These are phyloP conservation scores for Colletotrichum euphorbiae DNA, from an alignment of 2,329 filamentous ascomycete species.

Conservation along the genomic window DNA sequence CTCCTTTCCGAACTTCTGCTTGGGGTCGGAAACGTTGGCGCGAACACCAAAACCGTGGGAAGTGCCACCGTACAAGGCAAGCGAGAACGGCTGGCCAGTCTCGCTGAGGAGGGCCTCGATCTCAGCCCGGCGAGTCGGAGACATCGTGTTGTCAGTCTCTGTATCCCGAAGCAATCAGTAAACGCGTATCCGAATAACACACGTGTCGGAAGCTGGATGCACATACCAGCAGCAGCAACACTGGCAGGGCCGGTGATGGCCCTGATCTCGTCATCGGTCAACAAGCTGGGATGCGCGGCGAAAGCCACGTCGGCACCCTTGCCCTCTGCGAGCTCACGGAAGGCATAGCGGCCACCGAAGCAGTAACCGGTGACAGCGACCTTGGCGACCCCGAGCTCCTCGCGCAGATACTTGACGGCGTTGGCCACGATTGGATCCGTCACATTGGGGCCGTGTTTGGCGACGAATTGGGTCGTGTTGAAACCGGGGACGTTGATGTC, in stretches of 20 bases:
- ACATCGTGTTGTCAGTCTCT: constrained; percentile 71
- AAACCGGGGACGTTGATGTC: constrained; percentile 52
- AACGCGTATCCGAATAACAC: neutral
- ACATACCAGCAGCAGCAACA: constrained; percentile 70
- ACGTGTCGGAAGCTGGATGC: neutral
- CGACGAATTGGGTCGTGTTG: constrained; percentile 55
- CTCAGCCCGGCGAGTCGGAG: constrained; percentile 62
- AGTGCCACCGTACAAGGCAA: constrained; percentile 76
- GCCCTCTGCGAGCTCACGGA: constrained; percentile 63
- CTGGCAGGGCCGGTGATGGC: constrained; percentile 67
- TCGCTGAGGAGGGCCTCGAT: constrained; percentile 70
- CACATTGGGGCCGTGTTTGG: constrained; percentile 51
- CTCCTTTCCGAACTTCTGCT: constrained; percentile 78
- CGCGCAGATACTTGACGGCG: constrained; percentile 58
- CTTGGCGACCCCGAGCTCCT: constrained; percentile 60
- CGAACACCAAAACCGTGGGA: constrained; percentile 81
- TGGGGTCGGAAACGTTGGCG: constrained; percentile 64
- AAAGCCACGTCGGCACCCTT: constrained; percentile 69
- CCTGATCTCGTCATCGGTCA: constrained; percentile 68
- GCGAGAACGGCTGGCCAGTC: constrained; percentile 70
- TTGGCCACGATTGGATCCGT: constrained; percentile 61
- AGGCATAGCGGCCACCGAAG: constrained; percentile 70
- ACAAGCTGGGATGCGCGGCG: constrained; percentile 73
- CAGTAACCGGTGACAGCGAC: constrained; percentile 73
- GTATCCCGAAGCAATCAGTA: constrained; percentile 11